Base-by-base conservation (phyloP, 257 asterid genomes). In the Galeopsis tetrahit region DNA sequence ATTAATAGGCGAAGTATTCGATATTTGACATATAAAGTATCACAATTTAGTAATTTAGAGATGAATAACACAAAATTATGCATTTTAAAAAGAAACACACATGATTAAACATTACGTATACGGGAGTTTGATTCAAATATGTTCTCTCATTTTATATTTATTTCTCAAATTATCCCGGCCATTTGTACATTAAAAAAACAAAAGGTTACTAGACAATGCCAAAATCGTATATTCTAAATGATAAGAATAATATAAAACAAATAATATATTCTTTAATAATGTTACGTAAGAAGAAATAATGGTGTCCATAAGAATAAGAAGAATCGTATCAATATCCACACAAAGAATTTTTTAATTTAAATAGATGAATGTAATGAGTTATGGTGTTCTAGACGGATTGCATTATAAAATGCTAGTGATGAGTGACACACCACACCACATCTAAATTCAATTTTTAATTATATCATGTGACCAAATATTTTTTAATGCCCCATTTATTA, bases 401-500 rank as follows among this genome's bases (percentile, higher is more conserved):
- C 59, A 52, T 52, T 52, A 52, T 52, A 52, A 14, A 52, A 15
- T 52, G 33, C 10, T 52, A 52, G 59, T 52, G 59, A 52, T 52
- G 4, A 52, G 59, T 52, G 59, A 52, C 59, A 52, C 10, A 52
- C 33, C 59, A 52, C 59, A 52, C 59, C 28, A 21, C 28, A 21
- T 21, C 28, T 21, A 21, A 21, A 21, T 21, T 21, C 28, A 21
- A 21, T 21, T 21, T 21, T 21, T 21, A 21, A 21, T 21, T 21
- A 40, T 40, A 40, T 40, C 3, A 11, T 48, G 11, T 49, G 14
- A 49, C 56, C 56, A 49, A 49, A 49, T 49, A n/a, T n/a, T n/a
- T 49, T 49, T 1, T 4, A 13, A n/a, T 49, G 56, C 21, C 7
- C 28, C 56, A 49, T 49, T 49, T 13, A 49, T 13, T n/a, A 14